Base-by-base conservation (phyloP, 2,329 filamentous ascomycete species). In the Graphiopsis chlorocephala region DNA sequence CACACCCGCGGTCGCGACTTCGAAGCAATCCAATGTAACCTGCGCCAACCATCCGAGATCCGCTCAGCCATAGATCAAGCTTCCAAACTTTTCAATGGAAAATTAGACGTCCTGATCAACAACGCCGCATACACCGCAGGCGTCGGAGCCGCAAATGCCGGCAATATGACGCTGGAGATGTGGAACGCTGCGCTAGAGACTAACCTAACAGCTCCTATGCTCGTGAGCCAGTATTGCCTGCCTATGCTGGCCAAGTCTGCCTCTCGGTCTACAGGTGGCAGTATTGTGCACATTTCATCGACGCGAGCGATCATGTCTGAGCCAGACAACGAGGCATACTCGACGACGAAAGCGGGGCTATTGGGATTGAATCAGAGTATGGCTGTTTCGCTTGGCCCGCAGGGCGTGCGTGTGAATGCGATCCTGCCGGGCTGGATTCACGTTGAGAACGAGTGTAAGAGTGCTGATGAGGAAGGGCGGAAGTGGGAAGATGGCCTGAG, bases 391-490 rank as follows among this genome's bases (percentile, higher is more conserved):
- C 72, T 84, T 15, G 79, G 77, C 1, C 75, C 78, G 57, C 71
- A 74, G 3, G 76, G 78, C 12, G 78, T 85, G 28, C 74, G 81
- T 4, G 80, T 82, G 28, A 84, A 83, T 66, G 78, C 81, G 0
- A 80, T 85, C 17, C 69, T 83, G 35, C 82, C 81, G 0, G 82
- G 83, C 0, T 85, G 83, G 83, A 82, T 85, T 55, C 77, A 84
- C 68, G 82, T 84, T 8, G 73, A 70, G 55, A 75, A 83, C 53
- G 79, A 81, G 71, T 77, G 73, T 48, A 74, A 75, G 66, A 70
- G 71, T 45, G 79, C 73, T 2, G 80, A 84, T 68, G 77, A 79
- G 68, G 71, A 75, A 47, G 76, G 76, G 0, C 66, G 59, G 56
- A 66, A 67, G 35, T 84, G 82, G 83, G 80, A 82, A 65, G 79